A percentile compares a stretch with the other conserved stretches of the same genome.
Evolutionary conservation across 164 flowering plant genomes (phyloP).

Genomic region (Euptelea pleiosperma): DNA sequence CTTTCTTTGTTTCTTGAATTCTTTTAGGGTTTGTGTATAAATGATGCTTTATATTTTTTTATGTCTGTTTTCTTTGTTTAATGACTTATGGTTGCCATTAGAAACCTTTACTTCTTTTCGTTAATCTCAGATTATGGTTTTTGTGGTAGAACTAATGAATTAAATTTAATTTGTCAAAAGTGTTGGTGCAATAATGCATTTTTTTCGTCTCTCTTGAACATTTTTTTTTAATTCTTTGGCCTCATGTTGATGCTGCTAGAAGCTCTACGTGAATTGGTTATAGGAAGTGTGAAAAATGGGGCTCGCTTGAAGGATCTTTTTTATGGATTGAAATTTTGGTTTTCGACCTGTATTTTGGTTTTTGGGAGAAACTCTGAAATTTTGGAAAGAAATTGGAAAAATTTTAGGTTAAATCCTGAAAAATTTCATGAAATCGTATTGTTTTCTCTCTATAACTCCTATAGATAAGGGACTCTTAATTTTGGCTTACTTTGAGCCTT

Average conservation of each 20-base stretch:
- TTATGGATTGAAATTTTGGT: too few species aligned
- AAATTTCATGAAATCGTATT: too few species aligned
- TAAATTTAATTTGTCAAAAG: too few species aligned
- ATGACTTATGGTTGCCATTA: background rate
- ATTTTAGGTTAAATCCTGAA: too few species aligned
- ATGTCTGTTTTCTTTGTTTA: background rate
- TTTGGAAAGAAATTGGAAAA: too few species aligned
- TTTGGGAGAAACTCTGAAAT: too few species aligned
- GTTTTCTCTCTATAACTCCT: too few species aligned
- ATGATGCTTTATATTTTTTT: background rate
- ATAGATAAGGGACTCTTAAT: too few species aligned
- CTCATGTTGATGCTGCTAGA: slow-evolving; percentile 54
- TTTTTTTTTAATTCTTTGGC: background rate
- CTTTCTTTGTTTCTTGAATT: background rate
- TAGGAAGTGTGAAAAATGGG: slow-evolving; percentile 36
- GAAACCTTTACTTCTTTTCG: background rate
- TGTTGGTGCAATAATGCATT: background rate
- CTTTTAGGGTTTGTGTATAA: background rate
- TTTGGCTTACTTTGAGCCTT: too few species aligned
- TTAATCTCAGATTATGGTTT: too few species aligned
- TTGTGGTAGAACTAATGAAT: too few species aligned
- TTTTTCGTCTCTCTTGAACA: background rate
- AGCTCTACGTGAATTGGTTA: slow-evolving; percentile 69
- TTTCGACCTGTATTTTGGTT: too few species aligned
- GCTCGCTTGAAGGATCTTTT: slow-evolving; percentile 75